A percentile compares a stretch with the other conserved stretches of the same genome.
These are phyloP conservation scores for Phaeosphaeriaceae sp. DNA, from an alignment of 2,329 filamentous ascomycete species.

Conservation along the genomic window DNA sequence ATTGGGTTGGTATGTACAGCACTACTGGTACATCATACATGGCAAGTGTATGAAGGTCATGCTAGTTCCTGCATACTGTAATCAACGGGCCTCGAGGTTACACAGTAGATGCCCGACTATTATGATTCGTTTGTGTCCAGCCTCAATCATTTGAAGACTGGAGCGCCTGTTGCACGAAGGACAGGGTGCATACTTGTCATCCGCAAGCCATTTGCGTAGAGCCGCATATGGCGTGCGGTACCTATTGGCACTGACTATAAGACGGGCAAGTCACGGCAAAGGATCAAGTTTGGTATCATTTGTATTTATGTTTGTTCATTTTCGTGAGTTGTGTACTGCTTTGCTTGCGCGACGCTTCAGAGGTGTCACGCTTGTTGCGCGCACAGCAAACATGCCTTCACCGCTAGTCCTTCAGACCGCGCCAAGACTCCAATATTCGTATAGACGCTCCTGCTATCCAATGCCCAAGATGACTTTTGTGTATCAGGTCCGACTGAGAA, in stretches of 20 bases:
- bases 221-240: neutral
- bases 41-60: neutral
- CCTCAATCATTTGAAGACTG: neutral
- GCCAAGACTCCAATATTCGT: constrained; percentile 36
- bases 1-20: neutral
- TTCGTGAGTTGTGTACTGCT: constrained; percentile 12
- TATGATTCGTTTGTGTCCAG: neutral
- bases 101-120: neutral
- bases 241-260: neutral
- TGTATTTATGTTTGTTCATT: constrained; percentile 5
- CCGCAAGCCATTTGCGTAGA: neutral
- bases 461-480: constrained; percentile 29
- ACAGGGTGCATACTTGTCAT: no score
- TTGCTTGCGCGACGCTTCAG: constrained; percentile 17
- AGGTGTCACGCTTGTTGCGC: constrained; percentile 17
- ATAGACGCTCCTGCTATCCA: constrained; percentile 31
- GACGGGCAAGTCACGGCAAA: neutral
- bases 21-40: neutral
- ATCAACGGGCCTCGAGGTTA: neutral
- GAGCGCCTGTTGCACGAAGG: no score
- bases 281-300: neutral
- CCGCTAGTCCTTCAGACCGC: constrained; percentile 24
- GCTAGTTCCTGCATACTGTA: neutral
- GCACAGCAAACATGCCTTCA: constrained; percentile 16
- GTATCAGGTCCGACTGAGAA: constrained; percentile 19